phyloP scores from a whole-genome alignment of 306 rosid genomes.

The Ormosia emarginata region DNA sequence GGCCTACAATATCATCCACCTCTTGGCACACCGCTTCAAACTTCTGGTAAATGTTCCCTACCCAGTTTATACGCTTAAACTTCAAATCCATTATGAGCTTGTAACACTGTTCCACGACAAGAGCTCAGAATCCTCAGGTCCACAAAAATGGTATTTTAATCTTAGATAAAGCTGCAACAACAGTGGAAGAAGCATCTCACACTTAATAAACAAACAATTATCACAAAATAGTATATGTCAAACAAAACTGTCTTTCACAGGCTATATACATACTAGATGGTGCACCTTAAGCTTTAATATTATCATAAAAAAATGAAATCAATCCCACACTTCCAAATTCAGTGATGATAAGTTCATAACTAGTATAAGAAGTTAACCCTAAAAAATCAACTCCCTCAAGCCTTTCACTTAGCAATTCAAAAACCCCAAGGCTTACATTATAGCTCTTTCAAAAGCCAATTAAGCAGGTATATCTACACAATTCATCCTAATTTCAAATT shows the following conservation, averaged over 20 bases:
- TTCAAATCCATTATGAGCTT: slow-evolving; percentile 54
- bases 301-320: background rate
- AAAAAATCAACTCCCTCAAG: background rate
- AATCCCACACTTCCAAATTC: background rate
- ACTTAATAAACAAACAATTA: background rate
- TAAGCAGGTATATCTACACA: background rate
- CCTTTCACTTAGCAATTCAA: background rate
- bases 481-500: background rate
- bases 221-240: background rate
- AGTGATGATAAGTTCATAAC: background rate
- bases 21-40: slow-evolving; percentile 84
- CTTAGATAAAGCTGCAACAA: slow-evolving; percentile 17
- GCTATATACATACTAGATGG: background rate
- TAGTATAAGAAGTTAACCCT: background rate
- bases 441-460: background rate
- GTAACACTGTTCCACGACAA: background rate
- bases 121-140: slow-evolving; percentile 9
- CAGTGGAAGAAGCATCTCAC: background rate
- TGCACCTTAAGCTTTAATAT: background rate
- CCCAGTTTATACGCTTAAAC: slow-evolving; percentile 54
- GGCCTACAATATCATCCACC: slow-evolving; percentile 62
- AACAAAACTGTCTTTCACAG: background rate
- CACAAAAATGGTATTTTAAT: background rate
- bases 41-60: slow-evolving; percentile 71
- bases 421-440: background rate